phyloP scores from a whole-genome alignment of 768 basidiomycete genomes.

The Pholiota microspora region DNA sequence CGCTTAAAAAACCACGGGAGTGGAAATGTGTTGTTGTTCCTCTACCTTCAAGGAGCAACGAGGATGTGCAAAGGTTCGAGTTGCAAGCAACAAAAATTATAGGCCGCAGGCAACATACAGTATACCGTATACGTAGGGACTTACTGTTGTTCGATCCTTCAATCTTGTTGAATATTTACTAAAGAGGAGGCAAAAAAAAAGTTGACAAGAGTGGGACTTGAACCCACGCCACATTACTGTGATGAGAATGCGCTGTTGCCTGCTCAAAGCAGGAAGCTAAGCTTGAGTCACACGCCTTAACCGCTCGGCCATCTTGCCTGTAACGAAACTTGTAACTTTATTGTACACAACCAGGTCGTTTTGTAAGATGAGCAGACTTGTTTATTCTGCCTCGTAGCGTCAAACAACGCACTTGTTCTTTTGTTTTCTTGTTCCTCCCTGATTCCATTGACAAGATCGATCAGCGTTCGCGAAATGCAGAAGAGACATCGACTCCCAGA shows the following conservation, averaged over 20 bases:
- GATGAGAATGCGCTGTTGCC: conserved; percentile 14
- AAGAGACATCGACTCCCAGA: not conserved
- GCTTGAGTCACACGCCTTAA: conserved; percentile 46
- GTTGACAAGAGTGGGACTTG: conserved; percentile 18
- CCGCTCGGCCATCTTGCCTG: conserved; percentile 44
- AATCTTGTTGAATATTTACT: too few relatives aligned
- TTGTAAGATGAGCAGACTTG: too few relatives aligned
- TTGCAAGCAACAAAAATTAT: too few relatives aligned
- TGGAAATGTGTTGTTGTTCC: too few relatives aligned
- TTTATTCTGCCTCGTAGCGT: not conserved
- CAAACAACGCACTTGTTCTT: not conserved
- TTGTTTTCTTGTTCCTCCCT: not conserved
- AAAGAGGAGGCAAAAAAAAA: conserved; percentile 1
- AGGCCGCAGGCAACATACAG: too few relatives aligned
- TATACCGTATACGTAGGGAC: too few relatives aligned
- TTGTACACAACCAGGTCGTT: too few relatives aligned
- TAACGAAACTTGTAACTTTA: too few relatives aligned
- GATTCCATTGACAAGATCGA: not conserved
- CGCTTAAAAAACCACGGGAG: too few relatives aligned
- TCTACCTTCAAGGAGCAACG: too few relatives aligned
- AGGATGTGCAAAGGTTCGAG: too few relatives aligned
- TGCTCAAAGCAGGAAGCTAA: conserved; percentile 17
- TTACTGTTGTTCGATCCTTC: too few relatives aligned
- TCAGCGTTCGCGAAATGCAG: not conserved
- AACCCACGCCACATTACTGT: conserved; percentile 16